Base-by-base conservation (phyloP, 352 stramenopile genomes). In the Halophytophthora batemanensis region DNA sequence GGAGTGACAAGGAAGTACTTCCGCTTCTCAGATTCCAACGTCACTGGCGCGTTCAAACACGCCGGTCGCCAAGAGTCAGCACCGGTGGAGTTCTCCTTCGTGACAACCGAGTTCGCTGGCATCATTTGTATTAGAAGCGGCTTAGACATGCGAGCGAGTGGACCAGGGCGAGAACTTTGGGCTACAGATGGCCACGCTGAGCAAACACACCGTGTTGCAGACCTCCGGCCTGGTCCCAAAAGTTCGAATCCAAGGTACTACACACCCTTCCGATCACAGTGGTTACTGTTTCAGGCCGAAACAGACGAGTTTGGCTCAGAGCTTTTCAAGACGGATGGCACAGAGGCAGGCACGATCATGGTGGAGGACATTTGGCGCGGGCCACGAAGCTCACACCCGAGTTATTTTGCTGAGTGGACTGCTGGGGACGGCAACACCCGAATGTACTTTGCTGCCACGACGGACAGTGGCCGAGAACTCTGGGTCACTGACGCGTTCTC, bases 1-100 rank as follows among this genome's bases (percentile, higher is more conserved):
- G 68, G 72, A 37, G 45, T 49, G 12, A 45, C 42, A 22, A 65
- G 85, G 29, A 64, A 66, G 36, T 53, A 74, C 31, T 96, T 96
- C 50, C 79, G 84, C 34, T 90, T 95, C 42, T 60, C 78, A 6
- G 85, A 96, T 56, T 93, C 80, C 28, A 21, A 15, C 15, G 33
- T 45, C 15, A 96, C 78, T 11, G 72, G 72, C 0, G 74, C 69
- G 2, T 74, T 79, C 41, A 87, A 95, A 51, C 70, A 90, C 57
- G 80, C 78, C 2, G 80, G 76, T 6, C 69, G 62, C 14, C 56
- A 52, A 11, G 73, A 86, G 41, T 77, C 64, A 6, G 59, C 71
- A 22, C 42, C 64, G 0, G 17, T 62, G 2, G 75, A 81, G 37
- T 56, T 62, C 12, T 66, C 48, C 0, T 66, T 68, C 21, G 38